Evolutionary conservation across 2,329 filamentous ascomycete species (phyloP).

Genomic region (Aspergillus pseudonomiae): DNA sequence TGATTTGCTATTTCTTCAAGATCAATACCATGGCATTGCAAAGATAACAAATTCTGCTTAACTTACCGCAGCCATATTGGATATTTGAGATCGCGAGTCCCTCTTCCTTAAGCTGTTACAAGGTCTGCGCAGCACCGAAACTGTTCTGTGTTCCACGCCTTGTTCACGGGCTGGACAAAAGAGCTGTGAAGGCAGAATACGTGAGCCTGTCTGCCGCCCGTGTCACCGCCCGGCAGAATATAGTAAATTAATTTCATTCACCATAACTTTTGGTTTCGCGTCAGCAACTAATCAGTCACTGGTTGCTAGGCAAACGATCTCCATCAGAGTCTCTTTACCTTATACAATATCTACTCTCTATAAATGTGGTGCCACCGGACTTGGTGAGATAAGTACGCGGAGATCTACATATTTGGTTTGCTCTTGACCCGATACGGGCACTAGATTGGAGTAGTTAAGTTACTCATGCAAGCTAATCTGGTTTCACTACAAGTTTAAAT

Average conservation of each 20-base stretch:
- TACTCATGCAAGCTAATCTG: background rate
- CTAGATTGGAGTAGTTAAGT: background rate
- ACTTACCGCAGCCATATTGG: slow-evolving; percentile 44
- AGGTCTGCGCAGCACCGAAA: slow-evolving; percentile 16
- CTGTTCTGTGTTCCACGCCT: slow-evolving; percentile 17
- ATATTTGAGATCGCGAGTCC: slow-evolving; percentile 12
- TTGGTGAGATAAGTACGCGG: background rate
- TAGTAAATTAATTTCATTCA: background rate
- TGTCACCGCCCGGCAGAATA: slow-evolving; percentile 35
- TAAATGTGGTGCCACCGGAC: background rate
- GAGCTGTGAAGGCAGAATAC: slow-evolving; percentile 20
- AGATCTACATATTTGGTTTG: background rate
- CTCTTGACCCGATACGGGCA: background rate
- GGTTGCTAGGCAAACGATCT: background rate
- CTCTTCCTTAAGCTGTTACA: slow-evolving; percentile 7
- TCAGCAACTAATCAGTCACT: background rate
- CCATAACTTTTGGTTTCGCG: background rate
- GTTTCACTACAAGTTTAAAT: background rate
- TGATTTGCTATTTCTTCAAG: slow-evolving; percentile 57
- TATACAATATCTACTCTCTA: background rate
- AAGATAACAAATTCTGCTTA: background rate
- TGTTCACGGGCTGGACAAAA: slow-evolving; percentile 13
- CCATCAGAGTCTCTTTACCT: background rate
- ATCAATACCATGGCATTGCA: slow-evolving; percentile 15
- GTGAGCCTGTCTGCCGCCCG: slow-evolving; percentile 10